A percentile compares a stretch with the other conserved stretches of the same genome.
phyloP scores from a whole-genome alignment of 768 basidiomycete species.

The Arthromyces matolae region DNA sequence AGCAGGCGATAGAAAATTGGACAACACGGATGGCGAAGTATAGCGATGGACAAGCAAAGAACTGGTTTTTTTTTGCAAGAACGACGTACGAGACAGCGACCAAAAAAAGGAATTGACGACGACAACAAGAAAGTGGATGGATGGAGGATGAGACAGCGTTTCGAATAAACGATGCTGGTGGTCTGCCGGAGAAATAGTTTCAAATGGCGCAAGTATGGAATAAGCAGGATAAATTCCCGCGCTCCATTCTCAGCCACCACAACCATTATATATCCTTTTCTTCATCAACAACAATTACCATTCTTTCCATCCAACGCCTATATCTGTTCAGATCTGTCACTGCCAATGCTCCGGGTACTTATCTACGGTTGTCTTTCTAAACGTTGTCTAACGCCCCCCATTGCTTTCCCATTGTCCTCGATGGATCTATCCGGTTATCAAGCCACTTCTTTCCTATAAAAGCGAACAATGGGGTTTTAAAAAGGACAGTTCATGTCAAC shows the following conservation, averaged over 20 bases:
- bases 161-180: constrained; percentile 15
- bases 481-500: not conserved
- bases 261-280: constrained; percentile 14
- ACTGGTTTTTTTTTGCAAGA: constrained; percentile 35
- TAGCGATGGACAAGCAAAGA: constrained; percentile 30
- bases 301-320: constrained; percentile 1
- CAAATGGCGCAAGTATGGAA: constrained; percentile 37
- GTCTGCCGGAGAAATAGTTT: constrained; percentile 22
- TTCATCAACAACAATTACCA: constrained; percentile 3
- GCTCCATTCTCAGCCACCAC: constrained; percentile 21
- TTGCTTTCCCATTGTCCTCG: constrained; percentile 21
- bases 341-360: not conserved
- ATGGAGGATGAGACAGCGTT: constrained; percentile 8
- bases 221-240: constrained; percentile 31
- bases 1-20: constrained; percentile 18
- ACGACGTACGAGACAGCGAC: constrained; percentile 38
- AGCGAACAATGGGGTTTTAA: constrained; percentile 29
- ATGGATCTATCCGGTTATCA: constrained; percentile 6
- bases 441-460: constrained; percentile 13
- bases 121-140: constrained; percentile 28
- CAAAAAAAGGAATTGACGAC: constrained; percentile 29
- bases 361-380: not conserved
- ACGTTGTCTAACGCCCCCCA: not conserved
- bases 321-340: not conserved
- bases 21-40: constrained; percentile 18